Conservation (phyloP, 169 alveolate species). For the Amoebophrya sp. region DNA sequence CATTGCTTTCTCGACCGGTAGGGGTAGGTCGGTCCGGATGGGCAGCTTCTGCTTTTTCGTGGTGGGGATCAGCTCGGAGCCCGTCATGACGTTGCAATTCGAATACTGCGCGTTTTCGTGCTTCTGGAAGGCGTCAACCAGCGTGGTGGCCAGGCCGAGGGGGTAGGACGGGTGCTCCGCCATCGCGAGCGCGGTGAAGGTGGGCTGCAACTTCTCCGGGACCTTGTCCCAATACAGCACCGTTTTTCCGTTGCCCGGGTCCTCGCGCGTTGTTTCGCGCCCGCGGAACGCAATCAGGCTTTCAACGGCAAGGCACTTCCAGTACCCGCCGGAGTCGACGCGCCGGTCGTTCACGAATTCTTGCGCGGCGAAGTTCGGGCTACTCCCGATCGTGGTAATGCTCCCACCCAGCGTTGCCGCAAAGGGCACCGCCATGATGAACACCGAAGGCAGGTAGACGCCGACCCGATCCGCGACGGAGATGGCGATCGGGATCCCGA, state of each 20-base stretch:
- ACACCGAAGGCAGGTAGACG: neutral
- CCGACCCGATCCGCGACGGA: slow-evolving; percentile 13
- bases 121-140: neutral
- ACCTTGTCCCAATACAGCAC: too few species aligned
- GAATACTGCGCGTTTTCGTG: neutral
- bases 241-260: neutral
- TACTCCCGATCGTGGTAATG: neutral
- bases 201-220: too few species aligned
- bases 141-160: too few species aligned
- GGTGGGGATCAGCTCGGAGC: neutral
- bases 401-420: slow-evolving; percentile 5
- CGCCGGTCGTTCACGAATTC: neutral
- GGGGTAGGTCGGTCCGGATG: neutral
- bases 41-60: neutral
- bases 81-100: neutral
- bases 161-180: too few species aligned
- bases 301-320: neutral
- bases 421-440: neutral
- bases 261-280: neutral
- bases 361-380: neutral
- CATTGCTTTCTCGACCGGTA: neutral
- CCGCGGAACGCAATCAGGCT: neutral
- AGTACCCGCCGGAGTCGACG: neutral
- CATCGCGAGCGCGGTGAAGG: too few species aligned
- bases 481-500: neutral